Percentiles rank a stretch among this genome's conserved stretches.
Conservation (phyloP, 2,329 filamentous ascomycete genomes). For the Fusarium sp. region DNA sequence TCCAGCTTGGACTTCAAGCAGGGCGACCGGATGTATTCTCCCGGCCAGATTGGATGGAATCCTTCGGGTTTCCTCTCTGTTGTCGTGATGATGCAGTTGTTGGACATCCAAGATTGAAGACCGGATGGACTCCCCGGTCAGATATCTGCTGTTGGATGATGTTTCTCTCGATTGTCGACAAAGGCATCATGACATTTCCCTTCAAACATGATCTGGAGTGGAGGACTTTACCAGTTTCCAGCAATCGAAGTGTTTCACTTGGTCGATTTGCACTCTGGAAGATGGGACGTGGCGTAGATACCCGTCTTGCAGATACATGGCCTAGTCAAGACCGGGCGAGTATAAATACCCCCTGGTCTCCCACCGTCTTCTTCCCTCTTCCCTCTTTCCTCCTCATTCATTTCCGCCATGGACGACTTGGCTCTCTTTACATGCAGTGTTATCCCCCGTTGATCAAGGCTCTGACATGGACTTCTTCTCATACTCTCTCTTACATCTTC, state of each 20-base stretch:
- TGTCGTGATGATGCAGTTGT: not conserved
- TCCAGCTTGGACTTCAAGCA: not conserved
- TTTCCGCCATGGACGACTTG: not conserved
- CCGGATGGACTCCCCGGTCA: not conserved
- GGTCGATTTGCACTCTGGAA: not conserved
- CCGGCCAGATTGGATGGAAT: not conserved
- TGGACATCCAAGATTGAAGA: not conserved
- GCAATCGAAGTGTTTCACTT: not conserved
- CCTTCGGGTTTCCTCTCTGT: not conserved
- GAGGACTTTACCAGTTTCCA: rapidly evolving
- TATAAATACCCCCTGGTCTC: not conserved
- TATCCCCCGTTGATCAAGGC: rapidly evolving
- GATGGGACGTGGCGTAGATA: not conserved
- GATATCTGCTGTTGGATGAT: not conserved
- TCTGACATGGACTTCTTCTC: not conserved
- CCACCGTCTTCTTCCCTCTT: not conserved
- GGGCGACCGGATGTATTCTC: not conserved
- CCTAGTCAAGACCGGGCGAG: not conserved
- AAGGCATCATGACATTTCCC: rapidly evolving
- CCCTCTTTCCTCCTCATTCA: not conserved
- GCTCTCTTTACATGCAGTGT: not conserved
- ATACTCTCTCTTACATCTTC: not conserved
- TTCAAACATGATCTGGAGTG: not conserved
- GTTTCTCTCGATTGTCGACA: not conserved
- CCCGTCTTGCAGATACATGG: not conserved